phyloP scores from a whole-genome alignment of 108 stramenopile species.

The Pseudonitzschia pungens region DNA sequence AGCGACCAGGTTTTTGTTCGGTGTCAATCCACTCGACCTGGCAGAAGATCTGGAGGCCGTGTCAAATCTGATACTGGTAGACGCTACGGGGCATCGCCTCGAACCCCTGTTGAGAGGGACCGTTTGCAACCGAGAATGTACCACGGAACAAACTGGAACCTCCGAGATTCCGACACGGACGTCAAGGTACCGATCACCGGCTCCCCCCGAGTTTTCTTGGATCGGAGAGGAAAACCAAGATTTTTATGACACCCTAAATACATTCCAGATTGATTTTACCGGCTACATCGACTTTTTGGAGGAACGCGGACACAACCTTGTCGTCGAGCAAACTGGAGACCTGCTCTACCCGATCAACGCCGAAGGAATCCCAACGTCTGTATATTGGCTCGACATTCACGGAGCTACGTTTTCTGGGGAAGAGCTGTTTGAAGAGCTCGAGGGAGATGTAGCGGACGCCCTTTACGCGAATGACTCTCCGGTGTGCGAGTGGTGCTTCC shows the following conservation, averaged over 20 bases:
- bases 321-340: constrained; percentile 1
- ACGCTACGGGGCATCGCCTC: constrained; percentile 32
- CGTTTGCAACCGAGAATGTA: neutral
- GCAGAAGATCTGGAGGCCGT: neutral
- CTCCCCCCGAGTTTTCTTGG: neutral
- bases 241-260: neutral
- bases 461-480: neutral
- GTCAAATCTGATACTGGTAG: constrained; percentile 29
- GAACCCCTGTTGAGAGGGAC: constrained; percentile 6
- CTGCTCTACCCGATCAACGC: constrained; percentile 13
- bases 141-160: neutral
- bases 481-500: neutral
- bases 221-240: neutral
- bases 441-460: neutral
- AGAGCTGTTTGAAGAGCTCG: neutral
- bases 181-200: neutral
- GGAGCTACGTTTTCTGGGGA: neutral
- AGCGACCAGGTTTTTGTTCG: constrained; percentile 26
- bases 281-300: constrained; percentile 6
- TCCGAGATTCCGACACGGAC: too few species aligned
- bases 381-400: constrained; percentile 16
- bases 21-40: constrained; percentile 12
- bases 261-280: neutral
- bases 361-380: neutral
- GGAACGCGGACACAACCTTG: neutral